Base-by-base conservation (phyloP, 495 filamentous ascomycete genomes). In the Podospora comata region DNA sequence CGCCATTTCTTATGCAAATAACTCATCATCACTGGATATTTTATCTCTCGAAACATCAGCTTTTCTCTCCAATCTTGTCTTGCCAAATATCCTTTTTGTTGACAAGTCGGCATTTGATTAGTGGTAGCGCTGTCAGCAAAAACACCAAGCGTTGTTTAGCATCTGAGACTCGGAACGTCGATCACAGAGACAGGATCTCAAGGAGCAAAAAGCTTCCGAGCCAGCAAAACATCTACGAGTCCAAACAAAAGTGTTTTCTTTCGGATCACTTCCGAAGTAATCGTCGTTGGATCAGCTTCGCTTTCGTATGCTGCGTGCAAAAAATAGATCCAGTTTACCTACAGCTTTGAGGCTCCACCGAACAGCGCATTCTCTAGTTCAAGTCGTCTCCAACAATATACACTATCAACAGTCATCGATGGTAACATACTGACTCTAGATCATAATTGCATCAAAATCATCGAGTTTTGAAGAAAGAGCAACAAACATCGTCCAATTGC, bases 151-250 rank as follows among this genome's bases (percentile, higher is more conserved):
- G 5, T 58, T 26, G 68, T 62, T 71, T 64, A 19, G 64, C 67
- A 73, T 71, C 66, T 69, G 71, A 73, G 69, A 73, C 71, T 27
- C 54, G 34, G 18, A 27, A 44, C 20, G 71, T 54, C 60, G 64
- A 71, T 71, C 68, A 44, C 26, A 26, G 16, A 61, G 30, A 61
- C 26, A 61, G 30, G 27, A 61, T 26, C 59, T 28, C 26, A 30
- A 16, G 59, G 27, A 28, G 26, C 1, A 66, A 62, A 67, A 68
- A 62, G 11, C 30, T 16, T 20, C 66, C 67, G 65, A 60, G 55
- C 60, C 55, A 32, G 64, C 64, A 57, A 34, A 34, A 30, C 39
- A 30, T 70, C 53, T 66, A 34, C 65, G 16, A 27, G 4, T 39
- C 15, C 61, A 65, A 65, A 58, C 55, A 27, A 32, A 55, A 64